Evolutionary conservation across 2,329 filamentous ascomycete species (phyloP).

Genomic region (Nigrospora osmanthi): DNA sequence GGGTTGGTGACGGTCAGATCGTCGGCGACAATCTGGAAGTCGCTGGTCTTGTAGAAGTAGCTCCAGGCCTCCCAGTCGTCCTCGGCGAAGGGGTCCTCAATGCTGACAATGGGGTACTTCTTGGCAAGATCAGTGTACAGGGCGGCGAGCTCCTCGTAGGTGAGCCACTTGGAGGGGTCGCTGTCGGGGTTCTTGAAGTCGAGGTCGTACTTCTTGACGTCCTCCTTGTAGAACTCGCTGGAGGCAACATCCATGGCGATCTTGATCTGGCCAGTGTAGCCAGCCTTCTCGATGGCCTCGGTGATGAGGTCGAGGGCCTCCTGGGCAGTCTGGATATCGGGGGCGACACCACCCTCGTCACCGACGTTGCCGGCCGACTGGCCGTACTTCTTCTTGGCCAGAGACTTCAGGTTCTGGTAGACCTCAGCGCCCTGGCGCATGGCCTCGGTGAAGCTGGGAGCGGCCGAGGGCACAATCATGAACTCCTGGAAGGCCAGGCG

Average conservation of each 20-base stretch:
- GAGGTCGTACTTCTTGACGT: constrained; percentile 98
- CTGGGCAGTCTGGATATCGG: constrained; percentile 93
- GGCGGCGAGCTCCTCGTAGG: constrained; percentile 92
- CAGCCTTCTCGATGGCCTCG: constrained; percentile 86
- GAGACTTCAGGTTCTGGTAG: constrained; percentile 93
- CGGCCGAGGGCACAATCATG: constrained; percentile 84
- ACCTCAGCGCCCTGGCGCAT: constrained; percentile 95
- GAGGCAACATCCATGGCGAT: constrained; percentile 99
- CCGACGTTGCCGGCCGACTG: constrained; percentile 98
- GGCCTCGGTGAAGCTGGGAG: constrained; percentile 88
- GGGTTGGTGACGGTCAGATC: constrained; percentile 99
- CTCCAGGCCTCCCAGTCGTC: constrained; percentile 99
- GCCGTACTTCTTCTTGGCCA: constrained; percentile 99
- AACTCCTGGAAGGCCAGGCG: constrained; percentile 93
- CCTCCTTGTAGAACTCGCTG: constrained; percentile 97
- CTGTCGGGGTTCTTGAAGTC: constrained; percentile 99
- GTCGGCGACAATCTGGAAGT: constrained; percentile 98
- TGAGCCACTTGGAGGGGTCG: constrained; percentile 95
- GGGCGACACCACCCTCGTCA: constrained; percentile 98
- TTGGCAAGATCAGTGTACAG: constrained; percentile 79
- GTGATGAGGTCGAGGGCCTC: constrained; percentile 96
- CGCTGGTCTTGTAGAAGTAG: constrained; percentile 99
- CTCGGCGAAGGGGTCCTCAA: constrained; percentile 98
- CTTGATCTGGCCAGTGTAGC: constrained; percentile 92
- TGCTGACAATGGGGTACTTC: constrained; percentile 98